Conservation (phyloP, 768 basidiomycete genomes). For the Suillus fuscotomentosus region DNA sequence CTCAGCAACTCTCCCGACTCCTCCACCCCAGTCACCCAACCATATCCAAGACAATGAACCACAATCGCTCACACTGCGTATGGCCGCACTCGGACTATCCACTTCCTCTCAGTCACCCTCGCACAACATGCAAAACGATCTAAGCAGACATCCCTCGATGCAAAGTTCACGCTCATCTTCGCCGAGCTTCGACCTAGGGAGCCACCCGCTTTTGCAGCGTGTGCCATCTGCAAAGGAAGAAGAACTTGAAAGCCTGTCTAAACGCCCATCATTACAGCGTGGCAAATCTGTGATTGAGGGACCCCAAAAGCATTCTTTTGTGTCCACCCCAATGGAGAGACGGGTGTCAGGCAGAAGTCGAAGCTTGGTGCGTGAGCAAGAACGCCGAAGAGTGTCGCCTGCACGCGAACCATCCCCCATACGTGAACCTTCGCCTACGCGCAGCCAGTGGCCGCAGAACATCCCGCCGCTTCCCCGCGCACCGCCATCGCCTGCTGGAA, state of each 20-base stretch:
- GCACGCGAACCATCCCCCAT: not conserved
- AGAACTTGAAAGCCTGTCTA: not conserved
- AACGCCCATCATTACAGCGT: not conserved
- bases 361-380: constrained; percentile 11
- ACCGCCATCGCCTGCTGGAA: constrained; percentile 12
- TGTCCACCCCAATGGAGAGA: not conserved
- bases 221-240: constrained; percentile 16
- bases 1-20: constrained; percentile 24
- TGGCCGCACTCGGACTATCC: constrained; percentile 27
- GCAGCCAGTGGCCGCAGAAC: constrained; percentile 17
- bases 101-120: not conserved
- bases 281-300: not conserved
- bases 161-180: constrained; percentile 3
- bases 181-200: not conserved
- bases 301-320: not conserved
- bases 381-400: constrained; percentile 6
- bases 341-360: constrained; percentile 1
- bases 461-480: constrained; percentile 30
- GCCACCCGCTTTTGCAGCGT: not conserved
- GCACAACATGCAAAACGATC: not conserved
- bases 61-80: constrained; percentile 32
- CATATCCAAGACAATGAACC: constrained; percentile 9
- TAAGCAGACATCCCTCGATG: not conserved
- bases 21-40: constrained; percentile 12
- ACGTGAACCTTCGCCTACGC: constrained; percentile 12